A percentile compares a stretch with the other conserved stretches of the same genome.
Evolutionary conservation across 129 eudicot species (phyloP).

Genomic region (Sambucus nigra): DNA sequence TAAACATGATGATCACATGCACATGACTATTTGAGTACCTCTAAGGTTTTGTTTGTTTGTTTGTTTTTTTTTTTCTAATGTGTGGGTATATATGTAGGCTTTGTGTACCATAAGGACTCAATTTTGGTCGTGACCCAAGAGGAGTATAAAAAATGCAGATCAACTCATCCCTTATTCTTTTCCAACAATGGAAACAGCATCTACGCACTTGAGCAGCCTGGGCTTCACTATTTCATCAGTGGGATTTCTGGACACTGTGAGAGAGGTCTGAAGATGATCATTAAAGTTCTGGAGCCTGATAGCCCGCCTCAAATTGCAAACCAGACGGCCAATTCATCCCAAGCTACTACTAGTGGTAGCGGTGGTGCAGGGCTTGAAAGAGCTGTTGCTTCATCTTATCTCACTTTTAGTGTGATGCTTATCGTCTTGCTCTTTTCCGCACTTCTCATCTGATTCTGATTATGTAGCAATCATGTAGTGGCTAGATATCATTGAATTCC

Average conservation of each 20-base stretch:
- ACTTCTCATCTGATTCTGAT: conserved; percentile 21
- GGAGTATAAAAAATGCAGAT: conserved; percentile 57
- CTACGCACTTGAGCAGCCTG: conserved; percentile 33
- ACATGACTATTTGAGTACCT: too few species aligned
- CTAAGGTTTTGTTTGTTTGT: neutral
- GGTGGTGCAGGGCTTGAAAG: conserved; percentile 14
- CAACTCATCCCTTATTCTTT: conserved; percentile 40
- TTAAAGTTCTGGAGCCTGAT: conserved; percentile 53
- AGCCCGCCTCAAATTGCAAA: conserved; percentile 26
- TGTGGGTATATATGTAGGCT: conserved; percentile 32
- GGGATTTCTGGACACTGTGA: conserved; percentile 58
- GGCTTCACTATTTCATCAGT: conserved; percentile 66
- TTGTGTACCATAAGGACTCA: conserved; percentile 61
- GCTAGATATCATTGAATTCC: too few species aligned
- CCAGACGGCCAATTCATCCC: conserved; percentile 20
- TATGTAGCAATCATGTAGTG: too few species aligned
- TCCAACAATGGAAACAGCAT: conserved; percentile 51
- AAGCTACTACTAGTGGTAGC: too few species aligned
- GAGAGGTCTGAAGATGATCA: conserved; percentile 60
- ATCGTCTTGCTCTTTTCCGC: conserved; percentile 18
- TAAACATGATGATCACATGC: too few species aligned
- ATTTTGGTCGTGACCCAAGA: conserved; percentile 53
- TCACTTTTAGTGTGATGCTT: too few species aligned
- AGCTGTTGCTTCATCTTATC: too few species aligned
- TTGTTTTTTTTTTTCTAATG: neutral